Percentiles rank a stretch among this genome's conserved stretches.
Conservation (phyloP, 106 monocot genomes). For the Dendrobium catenatum region DNA sequence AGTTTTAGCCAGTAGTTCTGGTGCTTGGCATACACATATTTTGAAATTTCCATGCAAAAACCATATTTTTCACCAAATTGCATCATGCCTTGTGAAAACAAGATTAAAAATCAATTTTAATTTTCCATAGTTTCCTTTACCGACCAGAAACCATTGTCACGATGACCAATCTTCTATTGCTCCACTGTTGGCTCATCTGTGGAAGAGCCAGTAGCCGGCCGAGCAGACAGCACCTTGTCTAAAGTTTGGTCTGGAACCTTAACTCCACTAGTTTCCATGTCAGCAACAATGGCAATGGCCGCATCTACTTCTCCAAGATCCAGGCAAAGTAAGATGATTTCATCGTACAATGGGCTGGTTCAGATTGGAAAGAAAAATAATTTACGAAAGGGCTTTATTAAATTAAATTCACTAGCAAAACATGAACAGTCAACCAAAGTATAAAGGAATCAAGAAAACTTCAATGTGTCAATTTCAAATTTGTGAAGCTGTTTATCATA, state of each 20-base stretch:
- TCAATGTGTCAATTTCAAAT: too few species aligned
- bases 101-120: too few species aligned
- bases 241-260: constrained; percentile 78
- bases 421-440: background rate
- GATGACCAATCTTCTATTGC: background rate
- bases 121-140: too few species aligned
- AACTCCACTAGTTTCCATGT: constrained; percentile 90
- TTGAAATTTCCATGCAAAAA: too few species aligned
- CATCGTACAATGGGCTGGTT: constrained; percentile 83
- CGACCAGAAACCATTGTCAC: too few species aligned
- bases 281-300: constrained; percentile 89
- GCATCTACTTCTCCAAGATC: constrained; percentile 92
- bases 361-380: background rate
- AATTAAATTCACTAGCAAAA: background rate
- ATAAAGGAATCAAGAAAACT: too few species aligned
- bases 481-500: too few species aligned
- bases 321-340: constrained; percentile 71
- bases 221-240: constrained; percentile 75
- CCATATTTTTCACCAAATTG: too few species aligned
- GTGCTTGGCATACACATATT: too few species aligned
- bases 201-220: constrained; percentile 12
- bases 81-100: too few species aligned
- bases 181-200: background rate
- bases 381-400: background rate
- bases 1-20: too few species aligned